These are phyloP conservation scores for Bacidia gigantensis DNA, from an alignment of 495 filamentous ascomycete species.

Conservation along the genomic window DNA sequence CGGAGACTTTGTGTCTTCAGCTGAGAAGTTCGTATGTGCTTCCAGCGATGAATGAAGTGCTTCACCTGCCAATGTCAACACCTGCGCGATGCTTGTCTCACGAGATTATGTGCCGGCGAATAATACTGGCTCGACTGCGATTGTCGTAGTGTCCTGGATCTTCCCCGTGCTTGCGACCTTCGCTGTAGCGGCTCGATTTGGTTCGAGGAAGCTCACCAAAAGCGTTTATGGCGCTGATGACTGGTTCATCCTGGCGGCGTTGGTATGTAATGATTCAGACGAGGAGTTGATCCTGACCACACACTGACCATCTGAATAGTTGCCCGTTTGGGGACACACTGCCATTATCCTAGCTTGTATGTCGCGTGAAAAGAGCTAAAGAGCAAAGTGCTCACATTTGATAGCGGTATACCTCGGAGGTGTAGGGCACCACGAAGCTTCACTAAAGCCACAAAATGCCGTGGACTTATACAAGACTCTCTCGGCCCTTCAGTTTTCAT, in stretches of 20 bases:
- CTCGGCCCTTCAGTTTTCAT: neutral
- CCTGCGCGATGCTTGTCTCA: neutral
- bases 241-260: constrained; percentile 4
- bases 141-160: neutral
- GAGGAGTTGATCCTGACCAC: neutral
- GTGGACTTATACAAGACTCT: neutral
- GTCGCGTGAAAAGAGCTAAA: neutral
- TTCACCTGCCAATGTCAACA: neutral
- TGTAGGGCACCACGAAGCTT: neutral
- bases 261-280: no score
- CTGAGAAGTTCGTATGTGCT: neutral
- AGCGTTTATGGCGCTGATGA: constrained; percentile 11
- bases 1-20: neutral
- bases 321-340: neutral
- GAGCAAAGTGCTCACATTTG: neutral
- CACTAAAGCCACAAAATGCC: neutral
- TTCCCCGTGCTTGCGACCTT: neutral
- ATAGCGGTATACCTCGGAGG: neutral
- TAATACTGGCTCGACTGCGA: neutral
- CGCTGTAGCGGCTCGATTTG: constrained; percentile 1
- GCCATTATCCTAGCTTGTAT: neutral
- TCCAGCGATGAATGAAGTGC: neutral
- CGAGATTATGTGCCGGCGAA: neutral
- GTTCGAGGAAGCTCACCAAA: constrained; percentile 6
- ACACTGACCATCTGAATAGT: neutral